These are phyloP conservation scores for Acanthamoeba sp. DNA, from an alignment of 208 protist species.

Conservation along the genomic window DNA sequence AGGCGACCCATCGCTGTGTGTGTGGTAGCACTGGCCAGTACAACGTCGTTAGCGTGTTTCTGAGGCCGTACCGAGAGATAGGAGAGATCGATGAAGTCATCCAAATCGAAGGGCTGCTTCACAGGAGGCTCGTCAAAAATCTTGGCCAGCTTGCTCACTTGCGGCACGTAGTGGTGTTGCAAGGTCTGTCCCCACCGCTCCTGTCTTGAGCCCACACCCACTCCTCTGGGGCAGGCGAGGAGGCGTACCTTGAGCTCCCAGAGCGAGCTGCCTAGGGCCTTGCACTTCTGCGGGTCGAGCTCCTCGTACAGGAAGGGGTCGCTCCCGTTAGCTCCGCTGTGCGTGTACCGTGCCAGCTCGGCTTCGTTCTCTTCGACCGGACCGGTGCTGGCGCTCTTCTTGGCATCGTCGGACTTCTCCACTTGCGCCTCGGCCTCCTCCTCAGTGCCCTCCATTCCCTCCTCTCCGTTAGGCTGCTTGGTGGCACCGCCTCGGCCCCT, in stretches of 20 bases:
- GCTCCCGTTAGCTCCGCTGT: not conserved
- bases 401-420: not conserved
- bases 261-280: constrained; percentile 63
- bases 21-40: not conserved
- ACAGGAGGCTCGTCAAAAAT: constrained; percentile 43
- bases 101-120: constrained; percentile 69
- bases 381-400: not conserved
- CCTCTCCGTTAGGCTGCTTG: not conserved
- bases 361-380: not conserved
- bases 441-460: not conserved
- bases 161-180: constrained; percentile 60
- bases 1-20: too few species aligned
- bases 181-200: constrained; percentile 10
- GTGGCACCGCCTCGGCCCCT: not conserved
- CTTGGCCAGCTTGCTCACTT: constrained; percentile 62
- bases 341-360: not conserved
- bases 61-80: constrained; percentile 32
- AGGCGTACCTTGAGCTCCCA: constrained; percentile 73
- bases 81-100: constrained; percentile 66
- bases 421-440: not conserved
- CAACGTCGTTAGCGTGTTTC: not conserved
- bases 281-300: constrained; percentile 71
- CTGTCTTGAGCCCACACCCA: not conserved
- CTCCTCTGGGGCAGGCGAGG: not conserved
- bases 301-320: constrained; percentile 70